Conservation (phyloP, 805 yeast genomes). For the Wickerhamomyces sydowiorum region DNA sequence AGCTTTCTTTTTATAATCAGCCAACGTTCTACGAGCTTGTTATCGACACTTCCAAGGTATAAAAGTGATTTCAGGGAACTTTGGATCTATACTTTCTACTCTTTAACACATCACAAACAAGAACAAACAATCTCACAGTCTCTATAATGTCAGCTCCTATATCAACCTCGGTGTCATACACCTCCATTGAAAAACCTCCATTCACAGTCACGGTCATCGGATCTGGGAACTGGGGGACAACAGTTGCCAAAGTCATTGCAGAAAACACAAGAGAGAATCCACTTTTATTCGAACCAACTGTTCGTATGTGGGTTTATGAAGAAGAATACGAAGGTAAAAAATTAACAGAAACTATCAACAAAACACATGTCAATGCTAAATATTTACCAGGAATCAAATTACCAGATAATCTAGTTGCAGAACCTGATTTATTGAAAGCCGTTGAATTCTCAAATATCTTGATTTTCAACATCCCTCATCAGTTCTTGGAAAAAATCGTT, state of each 20-base stretch:
- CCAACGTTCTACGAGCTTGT: not conserved
- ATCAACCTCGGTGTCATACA: slow-evolving; percentile 10
- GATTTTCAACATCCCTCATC: slow-evolving; percentile 94
- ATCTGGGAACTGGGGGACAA: slow-evolving; percentile 98
- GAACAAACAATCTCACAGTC: not conserved
- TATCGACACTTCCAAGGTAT: not conserved
- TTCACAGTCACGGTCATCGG: slow-evolving; percentile 71
- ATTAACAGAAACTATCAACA: slow-evolving; percentile 82
- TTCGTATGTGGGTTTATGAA: slow-evolving; percentile 94
- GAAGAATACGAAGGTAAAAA: slow-evolving; percentile 69
- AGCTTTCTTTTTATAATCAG: not conserved
- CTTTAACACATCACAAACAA: no score
- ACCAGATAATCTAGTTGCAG: slow-evolving; percentile 77
- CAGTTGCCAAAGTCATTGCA: slow-evolving; percentile 90
- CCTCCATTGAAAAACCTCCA: slow-evolving; percentile 23
- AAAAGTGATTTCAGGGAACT: not conserved
- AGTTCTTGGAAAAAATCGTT: slow-evolving; percentile 73
- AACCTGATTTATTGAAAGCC: slow-evolving; percentile 69
- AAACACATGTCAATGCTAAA: slow-evolving; percentile 83
- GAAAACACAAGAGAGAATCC: slow-evolving; percentile 75
- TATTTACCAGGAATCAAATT: slow-evolving; percentile 80
- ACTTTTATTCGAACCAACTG: slow-evolving; percentile 58
- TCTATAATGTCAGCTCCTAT: slow-evolving; percentile 1
- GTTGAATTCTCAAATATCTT: slow-evolving; percentile 76
- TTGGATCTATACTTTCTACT: no score